Evolutionary conservation across 345 rosid species (phyloP).

Genomic region (Camelina sativa): DNA sequence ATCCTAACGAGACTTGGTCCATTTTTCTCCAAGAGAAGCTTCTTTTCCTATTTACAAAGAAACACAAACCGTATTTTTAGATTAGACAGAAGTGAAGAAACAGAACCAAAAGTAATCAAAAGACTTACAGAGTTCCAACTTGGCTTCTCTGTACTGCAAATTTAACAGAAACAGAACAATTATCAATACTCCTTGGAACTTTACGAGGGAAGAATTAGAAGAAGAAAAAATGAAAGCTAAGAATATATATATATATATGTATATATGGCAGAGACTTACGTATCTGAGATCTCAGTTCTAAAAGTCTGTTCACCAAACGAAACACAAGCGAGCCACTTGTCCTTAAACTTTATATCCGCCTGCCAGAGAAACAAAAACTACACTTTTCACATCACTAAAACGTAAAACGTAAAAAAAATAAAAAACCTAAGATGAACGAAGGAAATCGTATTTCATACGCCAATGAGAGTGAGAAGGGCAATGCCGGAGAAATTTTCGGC

Average conservation of each 20-base stretch:
- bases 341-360: slow-evolving; percentile 87
- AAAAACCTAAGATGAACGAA: not conserved
- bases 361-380: slow-evolving; percentile 26
- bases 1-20: slow-evolving; percentile 85
- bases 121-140: slow-evolving; percentile 79
- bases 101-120: not conserved
- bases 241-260: no score
- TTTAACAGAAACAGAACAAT: slow-evolving; percentile 29
- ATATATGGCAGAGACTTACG: slow-evolving; percentile 48
- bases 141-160: slow-evolving; percentile 82
- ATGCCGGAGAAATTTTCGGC: slow-evolving; percentile 85
- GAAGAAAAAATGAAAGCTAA: not conserved
- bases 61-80: not conserved
- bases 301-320: slow-evolving; percentile 90
- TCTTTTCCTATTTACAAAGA: slow-evolving; percentile 70
- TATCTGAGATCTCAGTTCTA: slow-evolving; percentile 72
- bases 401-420: not conserved
- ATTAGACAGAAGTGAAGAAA: not conserved
- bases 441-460: slow-evolving; percentile 38
- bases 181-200: not conserved
- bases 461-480: slow-evolving; percentile 74
- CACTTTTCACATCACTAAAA: not conserved
- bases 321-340: slow-evolving; percentile 89
- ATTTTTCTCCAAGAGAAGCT: slow-evolving; percentile 80
- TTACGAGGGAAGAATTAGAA: not conserved